Base-by-base conservation (phyloP, 2,329 filamentous ascomycete species). In the Xylariaceae sp. region DNA sequence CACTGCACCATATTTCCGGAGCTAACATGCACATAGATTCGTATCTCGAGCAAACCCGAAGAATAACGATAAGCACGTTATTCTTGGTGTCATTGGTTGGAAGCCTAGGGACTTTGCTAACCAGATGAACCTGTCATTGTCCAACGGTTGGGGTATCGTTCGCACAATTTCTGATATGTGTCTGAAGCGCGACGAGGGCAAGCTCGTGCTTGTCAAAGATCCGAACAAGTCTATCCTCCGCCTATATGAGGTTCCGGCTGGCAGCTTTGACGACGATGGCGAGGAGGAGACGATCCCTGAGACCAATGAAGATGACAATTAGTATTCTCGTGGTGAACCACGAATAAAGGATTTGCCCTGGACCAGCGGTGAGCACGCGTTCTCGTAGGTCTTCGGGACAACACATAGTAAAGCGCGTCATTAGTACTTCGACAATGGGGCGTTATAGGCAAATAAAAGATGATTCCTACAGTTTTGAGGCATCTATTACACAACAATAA, bases 71-170 rank as follows among this genome's bases (percentile, higher is more conserved):
- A 90, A 90, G 74, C 94, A 99, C 76, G 88, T 97, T 69, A 85
- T 99, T 62, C 85, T 99, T 49, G 94, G 94, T 65, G 94, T 99
- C 53, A 82, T 96, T 30, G 92, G 92, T 74, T 97, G 95, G 86
- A 99, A 99, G 80, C 94, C 94, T 36, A 87, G 89, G 66, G 95
- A 99, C 70, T 97, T 99, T 65, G 94, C 94, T 59, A 81, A 83
- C 68, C 94, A 99, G 80, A 99, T 99, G 94, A 96, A 96, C 77
- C 76, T 99, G 67, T 95, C 92, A 67, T 82, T 97, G 54, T 88
- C 88, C 75, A 99, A 99, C 75, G 94, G 94, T 60, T 99, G 94
- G 94, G 94, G 94, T 72, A 97, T 99, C 62, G 94, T 99, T 56
- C 89, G 94, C 63, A 99, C 94, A 47, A 96, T 99, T 68, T 89